Evolutionary conservation across 2,329 filamentous ascomycete genomes (phyloP), one percentile per base, ranked within the genome.

Genomic region (Fusarium goolgardi): DNA sequence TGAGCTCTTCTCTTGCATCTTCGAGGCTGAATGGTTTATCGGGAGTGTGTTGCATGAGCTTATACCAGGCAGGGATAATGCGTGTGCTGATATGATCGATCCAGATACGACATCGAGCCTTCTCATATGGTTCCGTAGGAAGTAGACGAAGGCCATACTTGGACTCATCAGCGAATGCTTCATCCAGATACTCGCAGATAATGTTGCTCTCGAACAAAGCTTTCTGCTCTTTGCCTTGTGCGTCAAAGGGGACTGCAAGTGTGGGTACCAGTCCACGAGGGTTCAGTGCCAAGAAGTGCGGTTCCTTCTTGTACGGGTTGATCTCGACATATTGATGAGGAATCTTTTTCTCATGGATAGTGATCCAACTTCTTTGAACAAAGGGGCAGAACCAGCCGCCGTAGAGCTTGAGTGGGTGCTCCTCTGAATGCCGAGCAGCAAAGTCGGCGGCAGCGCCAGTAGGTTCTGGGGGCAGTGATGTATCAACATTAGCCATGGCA

Each of bases 281-380:
- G 74, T 95, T 95, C 65, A 94, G 81, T 11, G 84, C 82, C 23
- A 94, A 81, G 29, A 94, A 89, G 2, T 85, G 88, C 5, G 85
- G 78, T 1, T 87, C 88, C 73, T 94, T 94, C 77, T 89, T 82
- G 81, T 94, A 94, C 0, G 91, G 91, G 77, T 94, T 93, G 61
- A 93, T 89, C 81, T 92, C 90, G 67, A 91, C 83, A 76, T 92
- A 93, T 79, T 94, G 88, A 75, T 94, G 90, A 18, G 87, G 85
- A 31, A 93, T 90, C 3, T 83, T 79, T 77, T 94, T 94, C 76
- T 94, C 91, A 72, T 89, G 85, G 13, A 94, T 83, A 2, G 89
- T 86, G 63, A 93, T 88, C 89, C 91, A 93, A 16, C 85, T 84
- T 20, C 91, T 85, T 79, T 94, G 91, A 6, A 93, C 85, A 67